Base-by-base conservation (phyloP, 2,329 filamentous ascomycete species). In the Leptographium galeiforme region DNA sequence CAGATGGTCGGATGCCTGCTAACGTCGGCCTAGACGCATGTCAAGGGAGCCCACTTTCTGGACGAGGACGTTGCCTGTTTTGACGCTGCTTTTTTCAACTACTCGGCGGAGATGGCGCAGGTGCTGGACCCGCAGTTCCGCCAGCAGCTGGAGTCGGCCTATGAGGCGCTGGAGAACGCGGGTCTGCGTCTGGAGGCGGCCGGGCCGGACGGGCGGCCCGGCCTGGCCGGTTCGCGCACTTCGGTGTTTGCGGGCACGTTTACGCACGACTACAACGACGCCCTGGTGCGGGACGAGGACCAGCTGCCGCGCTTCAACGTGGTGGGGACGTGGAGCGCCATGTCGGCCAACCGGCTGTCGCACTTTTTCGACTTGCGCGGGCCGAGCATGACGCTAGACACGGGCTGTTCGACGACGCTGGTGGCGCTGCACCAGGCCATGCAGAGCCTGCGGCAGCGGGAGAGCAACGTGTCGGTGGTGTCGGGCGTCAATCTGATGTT, bases 121-220 rank as follows among this genome's bases (percentile, higher is more conserved):
- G 74, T 73, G 0, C 74, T 78, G 72, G 76, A 79, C 49, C 76
- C 76, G 0, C 75, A 78, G 56, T 75, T 78, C 54, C 68, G 76
- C 1, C 64, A 76, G 19, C 65, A 77, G 8, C 66, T 78, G 2
- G 75, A 79, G 60, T 75, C 72, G 55, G 72, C 73, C 0, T 79
- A 74, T 55, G 76, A 79, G 60, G 74, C 75, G 0, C 64, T 79
- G 11, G 76, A 79, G 58, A 75, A 72, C 53, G 74, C 74, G 2
- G 75, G 75, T 68, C 3, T 69, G 71, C 45, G 59, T 48, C 63
- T 70, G 44, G 73, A 76, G 3, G 68, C 73, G 53, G 71, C 70
- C 4, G 69, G 74, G 47, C 73, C 73, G 38, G 73, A 66, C 41
- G 61, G 8, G 48, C 63, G 0, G 7, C 59, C 61, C 16, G 32